Evolutionary conservation across 1,284 basidiomycete genomes (phyloP).

Genomic region (Leucoagaricus sp.): DNA sequence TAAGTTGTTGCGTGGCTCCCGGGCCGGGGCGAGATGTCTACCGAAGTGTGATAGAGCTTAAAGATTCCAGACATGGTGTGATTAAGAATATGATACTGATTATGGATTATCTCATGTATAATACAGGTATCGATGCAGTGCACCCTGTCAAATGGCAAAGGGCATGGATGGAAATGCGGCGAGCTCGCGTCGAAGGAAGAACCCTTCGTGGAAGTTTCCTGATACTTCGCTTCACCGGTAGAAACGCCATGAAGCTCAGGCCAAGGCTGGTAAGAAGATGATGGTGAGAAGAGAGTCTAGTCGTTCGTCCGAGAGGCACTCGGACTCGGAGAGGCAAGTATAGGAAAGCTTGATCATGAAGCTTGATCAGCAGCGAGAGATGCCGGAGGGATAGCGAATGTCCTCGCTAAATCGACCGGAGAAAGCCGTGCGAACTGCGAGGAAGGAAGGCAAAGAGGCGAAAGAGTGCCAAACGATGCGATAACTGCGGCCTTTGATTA

Average conservation of each 20-base stretch:
- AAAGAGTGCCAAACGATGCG: not conserved
- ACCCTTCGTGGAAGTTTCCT: not conserved
- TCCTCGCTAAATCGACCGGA: conserved; percentile 2
- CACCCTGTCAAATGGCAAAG: not conserved
- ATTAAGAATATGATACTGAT: conserved; percentile 4
- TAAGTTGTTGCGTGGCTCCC: not conserved
- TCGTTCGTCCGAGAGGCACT: not conserved
- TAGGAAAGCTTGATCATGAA: not conserved
- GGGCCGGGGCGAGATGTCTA: not conserved
- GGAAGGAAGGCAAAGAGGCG: not conserved
- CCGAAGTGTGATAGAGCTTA: conserved; percentile 1
- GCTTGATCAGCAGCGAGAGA: conserved; percentile 3
- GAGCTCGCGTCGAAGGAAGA: not conserved
- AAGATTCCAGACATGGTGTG: not conserved
- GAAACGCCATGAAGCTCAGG: not conserved
- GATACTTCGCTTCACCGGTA: not conserved
- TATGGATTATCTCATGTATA: not conserved
- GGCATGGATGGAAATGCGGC: not conserved
- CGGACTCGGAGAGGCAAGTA: not conserved
- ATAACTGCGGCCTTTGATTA: conserved; percentile 9
- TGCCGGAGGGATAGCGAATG: not conserved
- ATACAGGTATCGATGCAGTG: not conserved
- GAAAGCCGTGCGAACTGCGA: conserved; percentile 4
- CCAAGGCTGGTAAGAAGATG: too few species aligned
- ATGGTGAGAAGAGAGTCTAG: not conserved